These are phyloP conservation scores for Colletotrichum musicola DNA, from an alignment of 2,329 filamentous ascomycete species.

Conservation along the genomic window DNA sequence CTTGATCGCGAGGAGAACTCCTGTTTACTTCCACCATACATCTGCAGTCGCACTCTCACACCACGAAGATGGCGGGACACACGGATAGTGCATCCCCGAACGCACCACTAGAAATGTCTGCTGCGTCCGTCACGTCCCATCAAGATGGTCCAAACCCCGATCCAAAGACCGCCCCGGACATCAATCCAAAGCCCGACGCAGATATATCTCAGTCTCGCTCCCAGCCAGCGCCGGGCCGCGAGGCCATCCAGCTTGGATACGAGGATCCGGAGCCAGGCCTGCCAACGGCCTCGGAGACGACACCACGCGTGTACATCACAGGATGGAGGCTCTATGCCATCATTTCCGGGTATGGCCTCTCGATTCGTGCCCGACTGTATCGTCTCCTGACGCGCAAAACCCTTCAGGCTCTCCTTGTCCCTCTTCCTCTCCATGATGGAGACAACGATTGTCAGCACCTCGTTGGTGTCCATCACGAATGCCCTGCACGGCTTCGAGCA, in stretches of 20 bases:
- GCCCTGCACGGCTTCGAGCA: conserved; percentile 51
- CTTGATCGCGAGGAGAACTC: neutral
- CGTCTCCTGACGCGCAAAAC: conserved; percentile 57
- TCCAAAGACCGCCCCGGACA: conserved; percentile 3
- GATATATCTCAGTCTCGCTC: neutral
- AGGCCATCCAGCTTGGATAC: neutral
- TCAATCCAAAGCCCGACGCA: conserved; percentile 1
- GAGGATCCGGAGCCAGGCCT: neutral
- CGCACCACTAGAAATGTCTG: neutral
- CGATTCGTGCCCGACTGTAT: neutral
- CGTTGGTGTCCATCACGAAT: conserved; percentile 59
- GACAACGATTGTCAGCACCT: conserved; percentile 63
- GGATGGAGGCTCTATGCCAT: conserved; percentile 21
- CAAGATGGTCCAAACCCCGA: conserved; percentile 17
- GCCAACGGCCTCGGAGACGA: neutral
- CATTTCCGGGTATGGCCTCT: conserved; percentile 3
- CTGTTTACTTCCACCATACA: neutral
- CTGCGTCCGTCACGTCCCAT: neutral
- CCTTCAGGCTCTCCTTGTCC: neutral
- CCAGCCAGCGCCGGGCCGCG: neutral
- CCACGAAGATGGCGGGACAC: neutral
- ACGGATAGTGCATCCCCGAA: neutral
- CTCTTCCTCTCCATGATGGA: conserved; percentile 61
- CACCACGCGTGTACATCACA: conserved; percentile 4
- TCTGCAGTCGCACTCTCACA: neutral